Evolutionary conservation across 805 yeast species (phyloP).

Genomic region (Cyberlindnera lachancei): DNA sequence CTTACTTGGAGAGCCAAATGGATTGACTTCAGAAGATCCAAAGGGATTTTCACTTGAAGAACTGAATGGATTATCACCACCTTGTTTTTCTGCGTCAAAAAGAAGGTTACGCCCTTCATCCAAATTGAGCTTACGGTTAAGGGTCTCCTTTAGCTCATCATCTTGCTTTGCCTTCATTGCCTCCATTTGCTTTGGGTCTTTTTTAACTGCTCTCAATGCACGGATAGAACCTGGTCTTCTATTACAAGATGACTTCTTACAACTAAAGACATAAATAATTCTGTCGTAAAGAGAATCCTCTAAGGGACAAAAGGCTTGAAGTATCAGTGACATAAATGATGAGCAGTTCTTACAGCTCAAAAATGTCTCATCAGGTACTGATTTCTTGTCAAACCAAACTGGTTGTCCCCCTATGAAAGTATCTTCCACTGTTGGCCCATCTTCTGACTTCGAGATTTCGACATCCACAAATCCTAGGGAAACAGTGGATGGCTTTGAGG

Average conservation of each 20-base stretch:
- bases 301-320: slow-evolving; percentile 78
- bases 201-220: slow-evolving; percentile 68
- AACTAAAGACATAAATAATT: slow-evolving; percentile 71
- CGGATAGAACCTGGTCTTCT: slow-evolving; percentile 63
- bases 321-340: slow-evolving; percentile 52
- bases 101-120: slow-evolving; percentile 35
- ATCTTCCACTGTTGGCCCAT: slow-evolving; percentile 45
- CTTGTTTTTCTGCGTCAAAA: slow-evolving; percentile 32
- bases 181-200: slow-evolving; percentile 44
- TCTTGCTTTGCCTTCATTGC: slow-evolving; percentile 32
- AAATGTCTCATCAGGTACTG: slow-evolving; percentile 46
- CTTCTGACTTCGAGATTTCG: slow-evolving; percentile 40
- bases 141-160: slow-evolving; percentile 30
- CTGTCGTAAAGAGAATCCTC: slow-evolving; percentile 71
- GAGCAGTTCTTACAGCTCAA: slow-evolving; percentile 63
- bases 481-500: slow-evolving; percentile 31
- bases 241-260: slow-evolving; percentile 57
- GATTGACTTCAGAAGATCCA: slow-evolving; percentile 2
- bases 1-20: slow-evolving; percentile 1
- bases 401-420: slow-evolving; percentile 80
- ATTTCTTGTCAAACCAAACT: slow-evolving; percentile 56
- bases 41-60: slow-evolving; percentile 3
- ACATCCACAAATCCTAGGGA: slow-evolving; percentile 61
- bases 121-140: slow-evolving; percentile 36
- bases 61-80: slow-evolving; percentile 20